These are phyloP conservation scores for Ramaria rubella DNA, from an alignment of 768 basidiomycete genomes.

Conservation along the genomic window DNA sequence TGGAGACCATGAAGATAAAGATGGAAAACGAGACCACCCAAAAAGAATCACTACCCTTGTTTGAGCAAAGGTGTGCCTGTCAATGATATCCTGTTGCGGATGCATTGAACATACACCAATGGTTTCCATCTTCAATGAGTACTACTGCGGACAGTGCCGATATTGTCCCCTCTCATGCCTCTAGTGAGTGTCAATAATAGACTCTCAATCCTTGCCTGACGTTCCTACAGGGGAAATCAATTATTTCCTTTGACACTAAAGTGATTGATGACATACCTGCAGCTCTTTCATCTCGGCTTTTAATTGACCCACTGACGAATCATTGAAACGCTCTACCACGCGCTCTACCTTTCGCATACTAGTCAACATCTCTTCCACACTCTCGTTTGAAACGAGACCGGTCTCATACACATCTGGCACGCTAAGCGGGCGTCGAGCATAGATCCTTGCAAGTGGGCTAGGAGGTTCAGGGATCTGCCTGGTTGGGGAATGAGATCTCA, in stretches of 20 bases:
- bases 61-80: no score
- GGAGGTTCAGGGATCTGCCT: slow-evolving; percentile 17
- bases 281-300: slow-evolving; percentile 81
- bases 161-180: slow-evolving; percentile 15
- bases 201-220: slow-evolving; percentile 24
- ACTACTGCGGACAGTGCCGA: neutral
- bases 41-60: no score
- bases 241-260: neutral
- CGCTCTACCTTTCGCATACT: slow-evolving; percentile 51
- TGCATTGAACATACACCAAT: no score
- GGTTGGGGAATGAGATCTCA: neutral
- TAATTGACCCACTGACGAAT: slow-evolving; percentile 57
- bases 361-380: slow-evolving; percentile 34
- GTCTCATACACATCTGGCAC: slow-evolving; percentile 6
- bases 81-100: no score
- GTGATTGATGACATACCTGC: slow-evolving; percentile 41
- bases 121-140: neutral
- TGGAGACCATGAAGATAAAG: no score
- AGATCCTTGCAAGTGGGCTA: slow-evolving; percentile 21
- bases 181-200: slow-evolving; percentile 23
- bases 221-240: slow-evolving; percentile 14
- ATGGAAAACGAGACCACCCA: no score
- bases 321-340: slow-evolving; percentile 55
- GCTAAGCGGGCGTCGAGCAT: slow-evolving; percentile 14
- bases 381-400: slow-evolving; percentile 13